A percentile compares a stretch with the other conserved stretches of the same genome.
These are phyloP conservation scores for Diaporthe amygdali DNA, from an alignment of 2,329 filamentous ascomycete species.

Conservation along the genomic window DNA sequence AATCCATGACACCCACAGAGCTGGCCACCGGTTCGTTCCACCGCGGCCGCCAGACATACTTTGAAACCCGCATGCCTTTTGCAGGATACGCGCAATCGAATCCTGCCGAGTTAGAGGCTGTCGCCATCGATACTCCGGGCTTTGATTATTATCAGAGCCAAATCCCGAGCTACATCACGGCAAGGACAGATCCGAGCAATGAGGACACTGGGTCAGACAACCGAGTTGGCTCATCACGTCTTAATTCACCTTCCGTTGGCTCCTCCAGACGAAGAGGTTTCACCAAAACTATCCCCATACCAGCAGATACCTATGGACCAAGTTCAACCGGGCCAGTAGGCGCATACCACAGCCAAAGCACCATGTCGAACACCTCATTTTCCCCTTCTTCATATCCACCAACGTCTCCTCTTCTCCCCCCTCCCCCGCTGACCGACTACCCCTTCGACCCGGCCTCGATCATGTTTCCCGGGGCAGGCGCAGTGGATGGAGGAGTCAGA, in stretches of 20 bases:
- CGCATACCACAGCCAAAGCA: not conserved
- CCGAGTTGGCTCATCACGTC: not conserved
- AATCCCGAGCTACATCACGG: conserved; percentile 48
- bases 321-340: conserved; percentile 12
- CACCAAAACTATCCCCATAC: conserved; percentile 29
- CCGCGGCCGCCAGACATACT: conserved; percentile 45
- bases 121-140: conserved; percentile 26
- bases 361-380: conserved; percentile 35
- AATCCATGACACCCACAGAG: conserved; percentile 55
- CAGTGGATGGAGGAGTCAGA: conserved; percentile 22
- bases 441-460: conserved; percentile 33
- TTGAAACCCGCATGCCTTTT: not conserved
- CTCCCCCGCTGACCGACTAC: conserved; percentile 45
- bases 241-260: not conserved
- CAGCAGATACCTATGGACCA: conserved; percentile 20
- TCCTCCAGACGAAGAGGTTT: conserved; percentile 28
- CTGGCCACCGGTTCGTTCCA: conserved; percentile 47
- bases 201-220: not conserved
- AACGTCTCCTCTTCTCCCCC: conserved; percentile 51
- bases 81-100: conserved; percentile 37
- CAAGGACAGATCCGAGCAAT: conserved; percentile 30
- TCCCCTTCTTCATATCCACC: conserved; percentile 57
- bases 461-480: conserved; percentile 30
- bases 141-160: conserved; percentile 57
- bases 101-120: conserved; percentile 38